Base-by-base conservation (phyloP, 164 flowering plant genomes). In the Umbilicus rupestris region DNA sequence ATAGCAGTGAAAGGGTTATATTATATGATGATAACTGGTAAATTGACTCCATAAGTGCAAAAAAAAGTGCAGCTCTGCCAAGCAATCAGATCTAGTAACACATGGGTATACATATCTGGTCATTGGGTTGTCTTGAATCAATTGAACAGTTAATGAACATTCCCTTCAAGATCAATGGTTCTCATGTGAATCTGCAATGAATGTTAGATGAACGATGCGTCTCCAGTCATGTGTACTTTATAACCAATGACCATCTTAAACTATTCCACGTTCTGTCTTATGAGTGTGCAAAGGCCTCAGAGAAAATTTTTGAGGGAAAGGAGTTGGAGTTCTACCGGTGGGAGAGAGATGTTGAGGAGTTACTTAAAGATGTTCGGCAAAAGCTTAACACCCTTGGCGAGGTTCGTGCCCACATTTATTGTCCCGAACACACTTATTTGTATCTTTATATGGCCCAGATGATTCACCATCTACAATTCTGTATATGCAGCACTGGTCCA, bases 301-400 rank as follows among this genome's bases (percentile, higher is more conserved):
- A 82, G 68, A 81, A 76, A 73, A 74, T 94, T 16, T 74, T 91
- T 3, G 85, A 81, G 39, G 90, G 87, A 67, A 83, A 73, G 73
- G 89, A 91, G 71, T 66, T 94, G 74, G 90, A 86, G 68, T 83
- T 94, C 72, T 79, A 66, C 78, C 80, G 64, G 73, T 94, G 99
- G 99, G 88, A 85, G 0, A 91, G 85, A 15, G 84, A 87, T 78
- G 84, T 68, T 26, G 70, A 69, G 24, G 90, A 82, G 71, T 59
- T 84, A 73, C 69, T 91, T 71, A 89, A 74, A 79, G 83, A 75
- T 49, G 81, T 84, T 5, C 81, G 96, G 63, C 89, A 81, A 63
- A 91, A 89, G 67, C 90, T 94, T 65, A 94, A 94, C 84, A 79
- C 75, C 70, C 87, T 91, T 45, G 90, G 87, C 65, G 90, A 89